These are phyloP conservation scores for Trichosanthes cucumerina DNA, from an alignment of 306 rosid species.

Conservation along the genomic window DNA sequence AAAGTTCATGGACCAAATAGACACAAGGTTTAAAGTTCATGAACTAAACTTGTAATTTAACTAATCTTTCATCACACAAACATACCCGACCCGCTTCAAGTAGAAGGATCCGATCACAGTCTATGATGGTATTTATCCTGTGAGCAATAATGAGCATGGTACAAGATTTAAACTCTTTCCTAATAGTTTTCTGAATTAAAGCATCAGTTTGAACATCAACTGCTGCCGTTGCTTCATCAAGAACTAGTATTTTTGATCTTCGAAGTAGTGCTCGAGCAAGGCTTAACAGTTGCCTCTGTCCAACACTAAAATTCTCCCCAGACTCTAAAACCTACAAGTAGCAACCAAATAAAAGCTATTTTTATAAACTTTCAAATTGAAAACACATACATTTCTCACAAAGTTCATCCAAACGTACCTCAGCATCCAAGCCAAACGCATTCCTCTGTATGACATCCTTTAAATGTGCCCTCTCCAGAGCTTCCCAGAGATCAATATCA, in stretches of 20 bases:
- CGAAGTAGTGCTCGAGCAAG: constrained; percentile 80
- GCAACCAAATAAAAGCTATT: background rate
- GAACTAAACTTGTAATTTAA: too few species aligned
- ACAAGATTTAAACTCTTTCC: constrained; percentile 70
- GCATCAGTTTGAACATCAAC: constrained; percentile 96
- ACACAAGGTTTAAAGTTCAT: too few species aligned
- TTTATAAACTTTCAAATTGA: background rate
- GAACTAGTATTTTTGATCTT: constrained; percentile 75
- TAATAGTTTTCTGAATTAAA: constrained; percentile 80
- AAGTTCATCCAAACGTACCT: constrained; percentile 19
- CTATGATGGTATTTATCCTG: constrained; percentile 80
- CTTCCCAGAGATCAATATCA: constrained; percentile 1
- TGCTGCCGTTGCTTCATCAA: constrained; percentile 95
- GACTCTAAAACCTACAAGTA: constrained; percentile 60
- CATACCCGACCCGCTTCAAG: constrained; percentile 77
- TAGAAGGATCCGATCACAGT: constrained; percentile 58
- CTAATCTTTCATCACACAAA: background rate
- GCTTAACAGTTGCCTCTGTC: constrained; percentile 85
- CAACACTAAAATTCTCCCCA: constrained; percentile 90
- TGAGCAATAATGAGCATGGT: constrained; percentile 93
- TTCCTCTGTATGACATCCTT: constrained; percentile 37
- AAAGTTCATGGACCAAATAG: too few species aligned
- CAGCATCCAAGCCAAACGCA: constrained; percentile 34
- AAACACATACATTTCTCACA: background rate
- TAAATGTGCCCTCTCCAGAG: constrained; percentile 41